Percentiles rank a stretch among this genome's conserved stretches.
These are phyloP conservation scores for Globisporangium camurandrum DNA, from an alignment of 352 stramenopile species.

Conservation along the genomic window DNA sequence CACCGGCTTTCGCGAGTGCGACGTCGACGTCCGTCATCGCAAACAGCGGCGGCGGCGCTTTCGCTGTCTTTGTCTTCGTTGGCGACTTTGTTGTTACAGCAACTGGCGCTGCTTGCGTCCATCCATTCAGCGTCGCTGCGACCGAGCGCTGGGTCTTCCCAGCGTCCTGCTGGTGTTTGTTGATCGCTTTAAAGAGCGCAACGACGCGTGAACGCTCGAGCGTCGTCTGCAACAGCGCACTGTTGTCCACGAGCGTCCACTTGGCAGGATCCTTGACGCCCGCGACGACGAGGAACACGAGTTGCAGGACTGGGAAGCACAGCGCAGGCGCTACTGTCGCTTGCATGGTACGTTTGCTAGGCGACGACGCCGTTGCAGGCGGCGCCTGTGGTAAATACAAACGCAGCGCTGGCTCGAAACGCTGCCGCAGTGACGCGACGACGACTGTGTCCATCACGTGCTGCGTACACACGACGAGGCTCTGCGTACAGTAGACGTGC, in stretches of 20 bases:
- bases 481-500: conserved; percentile 25
- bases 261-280: conserved; percentile 29
- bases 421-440: conserved; percentile 17
- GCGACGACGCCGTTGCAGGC: not conserved
- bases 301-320: conserved; percentile 33
- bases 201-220: conserved; percentile 47
- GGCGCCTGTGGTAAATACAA: not conserved
- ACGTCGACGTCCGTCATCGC: conserved; percentile 51
- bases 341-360: not conserved
- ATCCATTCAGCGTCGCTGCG: not conserved
- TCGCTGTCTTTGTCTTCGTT: conserved; percentile 4
- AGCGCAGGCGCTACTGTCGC: not conserved
- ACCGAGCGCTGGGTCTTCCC: not conserved
- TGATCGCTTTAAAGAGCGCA: conserved; percentile 35
- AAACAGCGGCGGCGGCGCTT: conserved; percentile 22
- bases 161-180: conserved; percentile 16
- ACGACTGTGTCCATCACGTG: conserved; percentile 31
- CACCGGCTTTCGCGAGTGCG: conserved; percentile 40
- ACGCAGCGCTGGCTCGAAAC: conserved; percentile 10
- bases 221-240: conserved; percentile 28
- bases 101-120: too few species aligned
- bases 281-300: conserved; percentile 34
- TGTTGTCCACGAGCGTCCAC: conserved; percentile 27
- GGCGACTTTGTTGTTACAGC: not conserved
- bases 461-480: conserved; percentile 29